Evolutionary conservation across 2,329 filamentous ascomycete genomes (phyloP), one percentile per base, ranked within the genome.

Genomic region (Thermochaetoides dissita): DNA sequence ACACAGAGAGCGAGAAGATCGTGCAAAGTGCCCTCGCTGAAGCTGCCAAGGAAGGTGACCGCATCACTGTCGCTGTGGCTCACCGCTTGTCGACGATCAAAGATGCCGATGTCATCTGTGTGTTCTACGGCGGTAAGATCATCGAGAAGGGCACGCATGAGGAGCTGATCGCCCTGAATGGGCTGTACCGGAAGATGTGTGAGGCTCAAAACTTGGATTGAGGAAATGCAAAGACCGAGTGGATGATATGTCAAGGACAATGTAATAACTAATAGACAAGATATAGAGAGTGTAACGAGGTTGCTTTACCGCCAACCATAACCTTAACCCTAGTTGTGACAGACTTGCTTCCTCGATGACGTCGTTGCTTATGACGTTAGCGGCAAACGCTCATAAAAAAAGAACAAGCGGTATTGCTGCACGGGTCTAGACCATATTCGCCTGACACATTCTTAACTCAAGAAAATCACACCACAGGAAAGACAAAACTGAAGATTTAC

Each of bases 51-150:
- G 69, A 43, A 3, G 69, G 45, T 7, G 46, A 51, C 3, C 75
- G 88, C 43, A 96, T 91, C 0, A 95, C 87, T 51, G 84, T 98
- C 1, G 96, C 96, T 57, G 83, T 98, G 6, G 91, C 91, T 6
- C 91, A 96, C 61, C 75, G 91, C 11, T 65, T 98, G 46, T 76
- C 89, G 40, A 96, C 91, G 0, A 95, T 98, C 50, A 94, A 84
- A 55, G 91, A 96, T 55, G 84, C 84, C 34, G 84, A 96, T 61
- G 67, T 88, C 53, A 96, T 96, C 53, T 88, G 96, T 53, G 91
- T 96, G 33, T 65, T 96, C 43, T 81, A 80, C 57, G 79, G 84
- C 46, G 91, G 91, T 0, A 68, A 67, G 10, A 87, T 96, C n/a
- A 85, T 80, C 2, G 91, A 96, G 64, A 78, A 75, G 60, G 91